Evolutionary conservation across 116 monocot species (phyloP).

Genomic region (Phalaenopsis hybrid): DNA sequence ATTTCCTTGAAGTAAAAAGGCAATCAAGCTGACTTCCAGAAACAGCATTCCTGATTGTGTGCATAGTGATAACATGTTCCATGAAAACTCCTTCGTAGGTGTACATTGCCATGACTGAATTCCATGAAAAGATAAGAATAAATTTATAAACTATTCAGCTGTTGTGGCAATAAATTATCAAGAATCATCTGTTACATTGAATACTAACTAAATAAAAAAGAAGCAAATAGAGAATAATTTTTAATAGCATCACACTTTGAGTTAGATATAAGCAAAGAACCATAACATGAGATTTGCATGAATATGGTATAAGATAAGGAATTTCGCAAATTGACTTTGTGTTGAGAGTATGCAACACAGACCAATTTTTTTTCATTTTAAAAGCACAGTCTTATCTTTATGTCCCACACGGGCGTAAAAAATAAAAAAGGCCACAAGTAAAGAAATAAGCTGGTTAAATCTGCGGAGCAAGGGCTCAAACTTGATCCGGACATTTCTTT

Average conservation of each 20-base stretch:
- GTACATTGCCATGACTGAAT: slow-evolving; percentile 78
- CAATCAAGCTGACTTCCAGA: slow-evolving; percentile 78
- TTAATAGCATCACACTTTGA: not conserved
- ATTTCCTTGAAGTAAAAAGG: slow-evolving; percentile 93
- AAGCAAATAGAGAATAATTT: not conserved
- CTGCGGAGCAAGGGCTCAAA: too few species aligned
- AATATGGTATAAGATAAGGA: too few species aligned
- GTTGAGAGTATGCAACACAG: too few species aligned
- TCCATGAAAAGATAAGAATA: slow-evolving; percentile 3
- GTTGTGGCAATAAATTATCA: not conserved
- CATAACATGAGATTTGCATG: too few species aligned
- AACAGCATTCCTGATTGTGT: slow-evolving; percentile 81
- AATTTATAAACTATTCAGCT: slow-evolving; percentile 1
- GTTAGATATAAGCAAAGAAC: not conserved
- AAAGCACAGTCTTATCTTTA: too few species aligned
- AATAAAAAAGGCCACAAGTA: too few species aligned
- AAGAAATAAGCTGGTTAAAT: too few species aligned
- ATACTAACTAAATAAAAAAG: not conserved
- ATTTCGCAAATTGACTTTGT: too few species aligned
- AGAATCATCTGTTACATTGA: not conserved
- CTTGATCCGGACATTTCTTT: too few species aligned
- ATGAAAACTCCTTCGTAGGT: slow-evolving; percentile 60
- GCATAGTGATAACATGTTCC: slow-evolving; percentile 72
- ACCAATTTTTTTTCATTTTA: too few species aligned
- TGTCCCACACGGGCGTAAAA: too few species aligned